Base-by-base conservation (phyloP, 352 stramenopile species). In the Stephanocyclus meneghinianus region DNA sequence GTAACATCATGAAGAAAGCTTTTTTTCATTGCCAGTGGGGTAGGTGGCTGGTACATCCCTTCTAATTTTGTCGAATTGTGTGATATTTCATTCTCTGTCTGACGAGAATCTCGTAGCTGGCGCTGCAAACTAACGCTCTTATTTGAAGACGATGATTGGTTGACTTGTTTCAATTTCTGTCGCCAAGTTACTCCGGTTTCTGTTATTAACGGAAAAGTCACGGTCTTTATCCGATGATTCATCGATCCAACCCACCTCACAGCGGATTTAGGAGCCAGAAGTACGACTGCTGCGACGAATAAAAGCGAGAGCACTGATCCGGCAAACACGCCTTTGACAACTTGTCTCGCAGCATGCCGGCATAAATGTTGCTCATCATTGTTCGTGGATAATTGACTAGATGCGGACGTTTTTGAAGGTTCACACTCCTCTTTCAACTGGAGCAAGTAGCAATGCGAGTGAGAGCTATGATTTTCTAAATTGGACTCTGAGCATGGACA, bases 401-500 rank as follows among this genome's bases (percentile, higher is more conserved):
- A 64, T 56, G 45, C 32, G 11, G 16, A 57, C 48, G 18, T 71
- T 37, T 18, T 44, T n/a, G 48, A 69, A 63, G 45, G 47, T 47
- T 53, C 6, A 53, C n/a, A 21, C 2, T 21, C 45, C n/a, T 53
- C 45, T 53, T 53, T 10, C 45, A 53, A 53, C 42, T 16, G 2
- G 3, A 15, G 55, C 18, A 45, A 63, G 37, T 48, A 40, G 21
- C 56, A 48, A 18, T 66, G 61, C 26, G 18, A 51, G 15, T 8
- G 37, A 44, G 35, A 60, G 26, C 35, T 47, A 50, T 42, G 37
- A 48, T 53, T 74, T 13, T 61, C 73, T 21, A 75, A 60, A 8
- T 61, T 79, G 16, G 60, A 29, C 47, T 59, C 71, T 32, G 64
- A 75, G 40, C 65, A 80, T 42, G 65, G 57, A 16, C 64, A 80